Evolutionary conservation across 2,329 filamentous ascomycete genomes (phyloP).

Genomic region (Penicillium sp.): DNA sequence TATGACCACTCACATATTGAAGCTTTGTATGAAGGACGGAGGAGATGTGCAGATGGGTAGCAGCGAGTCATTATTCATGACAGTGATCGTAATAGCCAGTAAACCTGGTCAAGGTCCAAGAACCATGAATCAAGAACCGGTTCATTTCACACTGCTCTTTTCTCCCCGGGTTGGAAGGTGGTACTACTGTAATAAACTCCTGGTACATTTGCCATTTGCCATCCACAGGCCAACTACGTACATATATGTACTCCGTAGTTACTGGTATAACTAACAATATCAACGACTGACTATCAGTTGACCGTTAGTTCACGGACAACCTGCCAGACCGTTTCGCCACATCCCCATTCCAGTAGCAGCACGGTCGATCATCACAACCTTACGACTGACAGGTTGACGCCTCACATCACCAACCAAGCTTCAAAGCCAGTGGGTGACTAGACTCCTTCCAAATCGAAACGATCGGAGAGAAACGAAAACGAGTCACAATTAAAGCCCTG

Average conservation of each 20-base stretch:
- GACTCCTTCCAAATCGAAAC: constrained; percentile 15
- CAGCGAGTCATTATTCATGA: neutral
- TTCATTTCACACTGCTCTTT: constrained; percentile 7
- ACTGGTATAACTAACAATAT: too few relatives aligned
- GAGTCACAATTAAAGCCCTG: neutral
- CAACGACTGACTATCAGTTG: neutral
- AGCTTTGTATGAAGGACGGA: neutral
- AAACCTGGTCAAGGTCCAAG: neutral
- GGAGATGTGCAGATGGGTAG: neutral
- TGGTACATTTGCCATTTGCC: neutral
- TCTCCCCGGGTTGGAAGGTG: constrained; percentile 1
- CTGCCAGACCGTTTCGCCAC: constrained; percentile 7
- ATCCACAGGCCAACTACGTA: neutral
- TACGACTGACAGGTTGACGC: constrained; percentile 14
- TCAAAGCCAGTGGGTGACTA: neutral
- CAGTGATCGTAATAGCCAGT: neutral
- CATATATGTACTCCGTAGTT: too few relatives aligned
- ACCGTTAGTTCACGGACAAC: neutral
- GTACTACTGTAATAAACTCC: neutral
- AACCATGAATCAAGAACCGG: constrained; percentile 13
- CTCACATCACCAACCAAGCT: constrained; percentile 12
- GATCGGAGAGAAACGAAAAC: neutral
- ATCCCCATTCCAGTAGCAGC: constrained; percentile 1
- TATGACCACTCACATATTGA: neutral
- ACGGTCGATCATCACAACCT: constrained; percentile 8